Conservation (phyloP, 768 basidiomycete genomes). For the Chalciporus piperatus region DNA sequence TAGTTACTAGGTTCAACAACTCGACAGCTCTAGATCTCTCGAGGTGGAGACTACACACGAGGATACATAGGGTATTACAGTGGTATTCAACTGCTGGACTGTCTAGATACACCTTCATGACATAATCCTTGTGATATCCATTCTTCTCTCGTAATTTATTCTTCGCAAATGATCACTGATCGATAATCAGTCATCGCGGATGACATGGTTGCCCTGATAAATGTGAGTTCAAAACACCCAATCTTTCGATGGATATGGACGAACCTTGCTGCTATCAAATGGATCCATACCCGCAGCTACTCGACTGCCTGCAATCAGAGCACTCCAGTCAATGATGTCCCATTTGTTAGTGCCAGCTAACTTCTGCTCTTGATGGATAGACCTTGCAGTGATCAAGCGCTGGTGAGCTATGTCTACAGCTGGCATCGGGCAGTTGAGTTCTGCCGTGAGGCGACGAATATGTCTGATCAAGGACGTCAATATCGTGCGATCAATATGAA, state of each 20-base stretch:
- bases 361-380: conserved; percentile 53
- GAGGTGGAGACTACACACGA: too few relatives aligned
- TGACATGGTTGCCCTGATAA: conserved; percentile 16
- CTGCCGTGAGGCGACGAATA: conserved; percentile 66
- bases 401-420: conserved; percentile 69
- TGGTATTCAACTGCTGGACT: too few relatives aligned
- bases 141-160: too few relatives aligned
- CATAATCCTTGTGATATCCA: too few relatives aligned
- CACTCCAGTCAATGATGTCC: conserved; percentile 78
- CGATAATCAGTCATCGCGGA: conserved; percentile 26
- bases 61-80: too few relatives aligned
- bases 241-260: neutral
- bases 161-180: neutral
- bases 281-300: conserved; percentile 66
- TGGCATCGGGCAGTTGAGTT: conserved; percentile 70
- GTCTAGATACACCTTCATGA: too few relatives aligned
- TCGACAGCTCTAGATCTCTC: too few relatives aligned
- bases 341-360: conserved; percentile 46
- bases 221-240: neutral
- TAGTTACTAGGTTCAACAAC: too few relatives aligned
- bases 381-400: conserved; percentile 75
- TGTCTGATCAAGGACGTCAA: conserved; percentile 39
- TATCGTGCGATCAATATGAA: neutral
- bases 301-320: conserved; percentile 72
- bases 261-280: conserved; percentile 36